Evolutionary conservation across 139 green algal species (phyloP).

Genomic region (Asterochloris sp.): DNA sequence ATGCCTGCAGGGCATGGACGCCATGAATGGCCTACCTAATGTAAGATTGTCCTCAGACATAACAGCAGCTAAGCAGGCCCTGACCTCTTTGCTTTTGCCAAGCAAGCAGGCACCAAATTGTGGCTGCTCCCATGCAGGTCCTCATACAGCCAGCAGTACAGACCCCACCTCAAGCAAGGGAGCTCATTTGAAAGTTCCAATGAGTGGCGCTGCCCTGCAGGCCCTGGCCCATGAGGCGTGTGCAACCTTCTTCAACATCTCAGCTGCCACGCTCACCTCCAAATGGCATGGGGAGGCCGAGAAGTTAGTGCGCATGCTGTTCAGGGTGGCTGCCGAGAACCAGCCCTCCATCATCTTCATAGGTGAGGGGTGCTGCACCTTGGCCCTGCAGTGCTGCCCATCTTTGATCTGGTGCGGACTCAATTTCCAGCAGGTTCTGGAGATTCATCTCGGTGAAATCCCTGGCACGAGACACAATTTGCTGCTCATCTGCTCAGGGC

Average conservation of each 20-base stretch:
- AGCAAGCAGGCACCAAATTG: too few species aligned
- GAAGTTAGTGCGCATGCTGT: conserved; percentile 83
- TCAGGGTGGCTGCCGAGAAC: conserved; percentile 50
- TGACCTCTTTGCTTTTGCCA: too few species aligned
- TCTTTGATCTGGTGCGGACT: neutral
- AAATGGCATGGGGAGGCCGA: conserved; percentile 91
- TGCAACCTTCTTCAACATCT: conserved; percentile 86
- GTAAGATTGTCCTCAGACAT: too few species aligned
- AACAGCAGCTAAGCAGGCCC: too few species aligned
- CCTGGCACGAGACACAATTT: neutral
- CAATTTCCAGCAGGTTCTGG: too few species aligned
- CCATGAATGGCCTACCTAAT: too few species aligned
- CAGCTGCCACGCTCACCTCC: conserved; percentile 71
- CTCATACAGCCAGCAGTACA: too few species aligned
- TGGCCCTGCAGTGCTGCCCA: neutral
- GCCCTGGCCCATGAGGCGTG: conserved; percentile 56
- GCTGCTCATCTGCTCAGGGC: neutral
- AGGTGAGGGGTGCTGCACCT: conserved; percentile 9
- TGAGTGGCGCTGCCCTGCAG: neutral
- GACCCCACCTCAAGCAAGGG: too few species aligned
- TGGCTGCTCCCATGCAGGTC: too few species aligned
- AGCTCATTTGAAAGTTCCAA: too few species aligned
- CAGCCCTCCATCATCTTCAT: conserved; percentile 87
- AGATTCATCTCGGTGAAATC: neutral
- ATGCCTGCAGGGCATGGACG: too few species aligned